Evolutionary conservation across 2,329 filamentous ascomycete genomes (phyloP).

Genomic region (Alternaria sp.): DNA sequence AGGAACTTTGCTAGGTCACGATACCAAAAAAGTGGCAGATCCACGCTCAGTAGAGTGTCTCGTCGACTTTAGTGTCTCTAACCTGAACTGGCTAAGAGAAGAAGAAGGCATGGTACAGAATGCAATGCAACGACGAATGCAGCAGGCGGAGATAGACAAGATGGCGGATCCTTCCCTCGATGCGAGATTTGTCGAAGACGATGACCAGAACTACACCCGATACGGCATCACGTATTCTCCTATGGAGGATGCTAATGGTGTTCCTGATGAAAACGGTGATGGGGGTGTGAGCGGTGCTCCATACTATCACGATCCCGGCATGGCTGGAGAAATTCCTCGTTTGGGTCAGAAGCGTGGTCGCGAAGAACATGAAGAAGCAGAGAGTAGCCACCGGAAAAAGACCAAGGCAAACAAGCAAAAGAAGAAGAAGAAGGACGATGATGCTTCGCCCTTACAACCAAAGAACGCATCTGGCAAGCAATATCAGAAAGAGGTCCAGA

Average conservation of each 20-base stretch:
- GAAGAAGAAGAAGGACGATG: slow-evolving; percentile 49
- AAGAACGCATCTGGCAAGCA: slow-evolving; percentile 57
- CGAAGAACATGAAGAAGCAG: slow-evolving; percentile 40
- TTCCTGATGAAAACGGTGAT: slow-evolving; percentile 37
- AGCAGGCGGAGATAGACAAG: slow-evolving; percentile 64
- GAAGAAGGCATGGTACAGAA: slow-evolving; percentile 54
- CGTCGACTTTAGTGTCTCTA: slow-evolving; percentile 90
- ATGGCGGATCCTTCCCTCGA: slow-evolving; percentile 56
- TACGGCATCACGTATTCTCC: slow-evolving; percentile 56
- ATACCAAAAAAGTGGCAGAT: slow-evolving; percentile 89
- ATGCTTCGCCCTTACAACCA: slow-evolving; percentile 41
- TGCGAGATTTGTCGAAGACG: slow-evolving; percentile 54
- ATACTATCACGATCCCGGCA: slow-evolving; percentile 36
- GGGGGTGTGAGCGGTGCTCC: slow-evolving; percentile 23
- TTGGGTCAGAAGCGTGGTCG: slow-evolving; percentile 43
- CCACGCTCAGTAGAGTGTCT: slow-evolving; percentile 88
- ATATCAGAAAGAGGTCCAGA: slow-evolving; percentile 59
- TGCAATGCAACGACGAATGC: slow-evolving; percentile 58
- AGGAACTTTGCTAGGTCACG: slow-evolving; percentile 86
- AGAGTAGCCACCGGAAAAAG: slow-evolving; percentile 24
- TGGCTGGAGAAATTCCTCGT: slow-evolving; percentile 40
- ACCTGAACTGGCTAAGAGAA: slow-evolving; percentile 80
- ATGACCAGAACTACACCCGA: slow-evolving; percentile 47
- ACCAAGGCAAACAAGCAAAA: slow-evolving; percentile 36
- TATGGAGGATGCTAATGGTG: slow-evolving; percentile 32